A percentile compares a stretch with the other conserved stretches of the same genome.
Evolutionary conservation across 1,284 basidiomycete species (phyloP).

Genomic region (Boletus holoroseus): DNA sequence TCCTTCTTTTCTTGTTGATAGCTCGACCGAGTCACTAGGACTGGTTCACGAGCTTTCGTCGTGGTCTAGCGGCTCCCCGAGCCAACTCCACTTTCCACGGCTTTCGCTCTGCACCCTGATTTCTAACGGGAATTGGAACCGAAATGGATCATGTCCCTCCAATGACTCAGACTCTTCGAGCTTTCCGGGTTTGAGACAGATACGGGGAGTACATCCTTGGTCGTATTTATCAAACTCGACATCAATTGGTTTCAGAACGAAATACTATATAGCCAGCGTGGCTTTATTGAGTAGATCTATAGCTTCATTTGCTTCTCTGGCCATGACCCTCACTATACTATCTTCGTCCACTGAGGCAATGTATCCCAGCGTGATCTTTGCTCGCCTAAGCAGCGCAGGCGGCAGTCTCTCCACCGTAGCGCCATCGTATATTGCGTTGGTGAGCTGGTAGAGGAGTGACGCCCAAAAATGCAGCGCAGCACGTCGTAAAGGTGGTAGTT

Average conservation of each 20-base stretch:
- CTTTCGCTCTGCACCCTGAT: slow-evolving; percentile 12
- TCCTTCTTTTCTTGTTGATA: neutral
- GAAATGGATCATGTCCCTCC: slow-evolving; percentile 52
- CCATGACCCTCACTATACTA: slow-evolving; percentile 69
- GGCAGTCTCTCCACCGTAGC: slow-evolving; percentile 30
- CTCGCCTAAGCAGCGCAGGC: slow-evolving; percentile 43
- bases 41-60: slow-evolving; percentile 25
- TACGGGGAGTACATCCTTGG: slow-evolving; percentile 72
- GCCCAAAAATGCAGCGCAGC: slow-evolving; percentile 77
- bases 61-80: slow-evolving; percentile 28
- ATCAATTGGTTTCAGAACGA: neutral
- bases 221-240: neutral
- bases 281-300: slow-evolving; percentile 50
- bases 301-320: slow-evolving; percentile 62
- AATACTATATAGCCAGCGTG: slow-evolving; percentile 40
- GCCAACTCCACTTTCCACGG: slow-evolving; percentile 25
- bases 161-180: slow-evolving; percentile 73
- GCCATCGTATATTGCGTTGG: slow-evolving; percentile 43
- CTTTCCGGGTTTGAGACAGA: slow-evolving; percentile 73
- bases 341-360: slow-evolving; percentile 71
- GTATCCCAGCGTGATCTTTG: slow-evolving; percentile 65
- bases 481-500: slow-evolving; percentile 74
- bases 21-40: neutral
- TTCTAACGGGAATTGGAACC: slow-evolving; percentile 40
- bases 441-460: slow-evolving; percentile 54